Conservation (phyloP, 139 green algal species). For the Chlorella sp. region DNA sequence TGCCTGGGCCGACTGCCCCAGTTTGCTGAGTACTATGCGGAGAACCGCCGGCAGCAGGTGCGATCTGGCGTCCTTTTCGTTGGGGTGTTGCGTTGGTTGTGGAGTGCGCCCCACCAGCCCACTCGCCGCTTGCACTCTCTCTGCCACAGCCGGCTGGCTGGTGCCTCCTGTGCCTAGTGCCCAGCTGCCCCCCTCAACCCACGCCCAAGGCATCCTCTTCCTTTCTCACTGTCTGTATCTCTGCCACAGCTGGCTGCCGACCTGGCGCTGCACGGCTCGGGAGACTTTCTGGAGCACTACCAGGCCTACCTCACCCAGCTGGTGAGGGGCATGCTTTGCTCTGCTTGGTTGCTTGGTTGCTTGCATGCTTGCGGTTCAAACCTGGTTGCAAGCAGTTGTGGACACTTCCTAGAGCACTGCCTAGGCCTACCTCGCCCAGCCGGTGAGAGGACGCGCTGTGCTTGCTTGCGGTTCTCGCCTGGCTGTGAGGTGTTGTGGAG, state of each 20-base stretch:
- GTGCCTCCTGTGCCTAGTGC: background rate
- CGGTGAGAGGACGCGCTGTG: too few relatives aligned
- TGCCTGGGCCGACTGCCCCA: slow-evolving; percentile 24
- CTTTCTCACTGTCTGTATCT: background rate
- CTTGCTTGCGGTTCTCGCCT: too few relatives aligned
- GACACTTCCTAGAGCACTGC: too few relatives aligned
- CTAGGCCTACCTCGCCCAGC: too few relatives aligned
- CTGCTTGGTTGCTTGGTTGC: too few relatives aligned
- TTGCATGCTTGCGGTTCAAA: background rate
- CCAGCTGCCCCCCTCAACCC: too few relatives aligned
- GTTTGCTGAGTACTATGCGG: slow-evolving; percentile 17
- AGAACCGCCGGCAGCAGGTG: slow-evolving; percentile 36
- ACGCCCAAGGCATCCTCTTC: background rate
- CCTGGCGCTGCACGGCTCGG: slow-evolving; percentile 48
- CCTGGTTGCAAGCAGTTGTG: background rate
- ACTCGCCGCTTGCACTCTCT: too few relatives aligned
- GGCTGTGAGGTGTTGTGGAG: too few relatives aligned
- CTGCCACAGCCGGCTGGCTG: too few relatives aligned
- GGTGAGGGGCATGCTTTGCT: background rate
- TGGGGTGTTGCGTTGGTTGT: background rate
- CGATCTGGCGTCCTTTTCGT: background rate
- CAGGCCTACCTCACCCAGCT: slow-evolving; percentile 72
- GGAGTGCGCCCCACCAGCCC: too few relatives aligned
- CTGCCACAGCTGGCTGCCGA: slow-evolving; percentile 54
- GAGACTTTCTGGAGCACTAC: slow-evolving; percentile 64